Base-by-base conservation (phyloP, 2,329 filamentous ascomycete species). In the Alternaria gansuensis region DNA sequence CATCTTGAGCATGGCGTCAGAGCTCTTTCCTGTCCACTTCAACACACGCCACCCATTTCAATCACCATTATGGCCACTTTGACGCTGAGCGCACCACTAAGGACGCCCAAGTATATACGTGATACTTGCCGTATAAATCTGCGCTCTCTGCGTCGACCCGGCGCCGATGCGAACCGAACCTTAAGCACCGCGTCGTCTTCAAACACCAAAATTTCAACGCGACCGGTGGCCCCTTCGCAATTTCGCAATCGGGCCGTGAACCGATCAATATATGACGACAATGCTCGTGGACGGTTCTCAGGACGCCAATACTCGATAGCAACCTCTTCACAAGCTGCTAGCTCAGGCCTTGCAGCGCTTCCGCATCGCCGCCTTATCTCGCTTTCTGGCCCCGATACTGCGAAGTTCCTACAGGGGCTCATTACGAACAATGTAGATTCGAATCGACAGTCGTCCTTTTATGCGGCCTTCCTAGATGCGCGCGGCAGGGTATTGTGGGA, bases 361-460 rank as follows among this genome's bases (percentile, higher is more conserved):
- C 80, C 86, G n/a, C 89, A 89, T 65, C 90, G 95, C 49, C 87
- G 88, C 51, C 84, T 98, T 43, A 88, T 99, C 66, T 89, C 89
- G 39, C 82, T 98, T 62, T 85, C 88, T 14, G 95, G 95, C 3
- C 83, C 83, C 3, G 94, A 97, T 71, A 88, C 92, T 31, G 85
- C 90, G 45, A 89, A 90, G 67, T 98, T 93, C 78, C 85, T 99
- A 2, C 93, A 98, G 76, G 93, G 94, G 53, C 86, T 96, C 56
- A 86, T 95, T 64, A 97, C 94, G 1, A 86, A 89, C 63, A 90
- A 88, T 63, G 85, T 92, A 63, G 77, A 86, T 51, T 78, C 84
- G 0, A 70, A 80, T 7, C 77, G 49, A 13, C 55, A 67, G 7
- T 62, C 79, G 2, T 77, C 73, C 0, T 76, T 74, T 56, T 98